Base-by-base conservation (phyloP, 2,329 filamentous ascomycete genomes). In the Immersiporthe knoxdaviesiana region DNA sequence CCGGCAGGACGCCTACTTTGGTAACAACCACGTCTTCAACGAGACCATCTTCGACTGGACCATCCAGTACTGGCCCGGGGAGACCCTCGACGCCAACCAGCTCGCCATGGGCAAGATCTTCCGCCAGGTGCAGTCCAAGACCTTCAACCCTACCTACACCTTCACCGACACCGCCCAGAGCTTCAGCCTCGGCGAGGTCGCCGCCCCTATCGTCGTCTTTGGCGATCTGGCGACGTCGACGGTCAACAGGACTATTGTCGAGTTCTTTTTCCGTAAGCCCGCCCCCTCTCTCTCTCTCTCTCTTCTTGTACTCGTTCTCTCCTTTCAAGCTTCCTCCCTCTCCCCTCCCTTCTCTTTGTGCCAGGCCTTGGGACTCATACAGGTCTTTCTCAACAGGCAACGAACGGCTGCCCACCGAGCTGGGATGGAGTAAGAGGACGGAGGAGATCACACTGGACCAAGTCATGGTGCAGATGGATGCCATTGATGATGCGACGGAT, bases 21-120 rank as follows among this genome's bases (percentile, higher is more conserved):
- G 85, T 30, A 82, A 84, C 75, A 83, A 84, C 72, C 80, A 84
- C 72, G 68, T 81, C 67, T 88, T 88, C 78, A 86, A 88, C 75
- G 77, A 82, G 65, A 81, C 79, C 2, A 74, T 86, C 71, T 88
- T 87, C 74, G 80, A 83, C 65, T 75, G 81, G 67, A 81, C 81
- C 0, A 77, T 72, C 52, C 68, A 72, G 5, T 87, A 82, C 76
- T 88, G 84, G 83, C 84, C 80, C 0, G 77, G 68, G 0, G 74
- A 79, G 3, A 75, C 78, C 24, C 73, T 87, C 39, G 76, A 79
- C 30, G 74, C 81, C 1, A 68, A 80, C 3, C 80, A 81, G 75
- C 74, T 83, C 2, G 84, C 84, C 68, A 82, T 83, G 69, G 79
- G 79, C 72, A 83, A 84, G 68, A 63, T 84, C 0, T 80, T 78